Conservation (phyloP, 192 early-diverging fungal species). For the Gigaspora rosea region DNA sequence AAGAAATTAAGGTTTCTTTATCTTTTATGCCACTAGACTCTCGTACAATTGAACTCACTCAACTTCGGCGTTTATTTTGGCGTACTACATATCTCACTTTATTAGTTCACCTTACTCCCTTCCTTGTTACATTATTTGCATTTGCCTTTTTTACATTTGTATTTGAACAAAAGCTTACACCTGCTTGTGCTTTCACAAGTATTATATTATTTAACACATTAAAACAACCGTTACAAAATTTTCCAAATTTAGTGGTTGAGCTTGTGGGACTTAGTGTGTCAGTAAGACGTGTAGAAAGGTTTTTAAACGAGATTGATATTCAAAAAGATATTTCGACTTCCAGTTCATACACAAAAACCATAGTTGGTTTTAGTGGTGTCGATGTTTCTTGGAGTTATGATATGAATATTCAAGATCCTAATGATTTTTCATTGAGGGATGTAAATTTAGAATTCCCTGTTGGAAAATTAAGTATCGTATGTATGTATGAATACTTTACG, state of each 20-base stretch:
- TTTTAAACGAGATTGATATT: slow-evolving; percentile 63
- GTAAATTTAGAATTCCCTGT: slow-evolving; percentile 49
- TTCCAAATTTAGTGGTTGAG: slow-evolving; percentile 43
- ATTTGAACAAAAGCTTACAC: slow-evolving; percentile 55
- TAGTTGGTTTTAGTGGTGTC: slow-evolving; percentile 52
- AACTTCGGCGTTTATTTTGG: slow-evolving; percentile 41
- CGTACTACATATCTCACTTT: slow-evolving; percentile 40
- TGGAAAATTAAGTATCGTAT: slow-evolving; percentile 50
- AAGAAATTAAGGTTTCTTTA: background rate
- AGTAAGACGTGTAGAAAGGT: slow-evolving; percentile 67
- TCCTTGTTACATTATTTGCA: slow-evolving; percentile 61
- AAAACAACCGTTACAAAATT: slow-evolving; percentile 46
- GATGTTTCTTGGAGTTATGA: slow-evolving; percentile 48
- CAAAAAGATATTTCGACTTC: slow-evolving; percentile 10
- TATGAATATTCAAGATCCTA: slow-evolving; percentile 31
- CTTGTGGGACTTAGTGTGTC: slow-evolving; percentile 43
- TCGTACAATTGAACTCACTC: slow-evolving; percentile 42
- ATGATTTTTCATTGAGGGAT: slow-evolving; percentile 50
- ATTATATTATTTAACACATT: slow-evolving; percentile 64
- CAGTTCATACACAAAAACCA: slow-evolving; percentile 5
- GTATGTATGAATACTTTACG: slow-evolving; percentile 35
- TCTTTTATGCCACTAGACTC: slow-evolving; percentile 33
- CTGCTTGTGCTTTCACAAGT: slow-evolving; percentile 67
- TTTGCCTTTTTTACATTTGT: slow-evolving; percentile 62
- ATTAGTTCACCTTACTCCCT: slow-evolving; percentile 47